A percentile compares a stretch with the other conserved stretches of the same genome.
These are phyloP conservation scores for Paraleonurus japonicus DNA, from an alignment of 257 asterid species.

Conservation along the genomic window DNA sequence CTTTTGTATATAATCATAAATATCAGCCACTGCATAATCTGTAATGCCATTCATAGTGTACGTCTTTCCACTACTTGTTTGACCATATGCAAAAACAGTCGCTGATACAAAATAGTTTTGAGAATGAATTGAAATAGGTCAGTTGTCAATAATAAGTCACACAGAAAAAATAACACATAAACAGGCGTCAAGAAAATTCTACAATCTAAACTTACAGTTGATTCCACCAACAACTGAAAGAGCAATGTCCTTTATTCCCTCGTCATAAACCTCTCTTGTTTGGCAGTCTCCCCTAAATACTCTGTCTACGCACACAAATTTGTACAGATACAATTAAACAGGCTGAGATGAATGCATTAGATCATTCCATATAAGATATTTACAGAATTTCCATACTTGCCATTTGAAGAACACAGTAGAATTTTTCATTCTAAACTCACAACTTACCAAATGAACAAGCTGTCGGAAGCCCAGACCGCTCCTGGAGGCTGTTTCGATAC, in stretches of 20 bases:
- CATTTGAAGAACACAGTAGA: background rate
- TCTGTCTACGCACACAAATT: slow-evolving; percentile 51
- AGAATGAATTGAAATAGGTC: slow-evolving; percentile 20
- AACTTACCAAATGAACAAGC: slow-evolving; percentile 86
- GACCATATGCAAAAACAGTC: slow-evolving; percentile 96
- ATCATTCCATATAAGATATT: background rate
- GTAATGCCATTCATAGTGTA: slow-evolving; percentile 98
- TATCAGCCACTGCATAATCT: slow-evolving; percentile 81
- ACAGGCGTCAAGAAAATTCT: slow-evolving; percentile 19
- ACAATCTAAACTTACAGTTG: slow-evolving; percentile 69
- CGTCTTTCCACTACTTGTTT: slow-evolving; percentile 99
- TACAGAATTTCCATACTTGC: slow-evolving; percentile 2
- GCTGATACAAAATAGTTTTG: slow-evolving; percentile 55
- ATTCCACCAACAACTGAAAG: slow-evolving; percentile 90
- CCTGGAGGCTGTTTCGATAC: slow-evolving; percentile 98
- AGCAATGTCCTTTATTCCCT: slow-evolving; percentile 82
- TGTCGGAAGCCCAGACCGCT: slow-evolving; percentile 90
- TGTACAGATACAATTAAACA: slow-evolving; percentile 14
- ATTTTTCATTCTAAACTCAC: slow-evolving; percentile 5
- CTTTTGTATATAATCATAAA: slow-evolving; percentile 45
- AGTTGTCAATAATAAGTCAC: background rate
- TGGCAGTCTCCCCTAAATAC: slow-evolving; percentile 86
- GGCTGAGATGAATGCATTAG: background rate
- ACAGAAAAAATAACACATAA: slow-evolving; percentile 8
- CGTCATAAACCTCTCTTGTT: slow-evolving; percentile 83